Conservation (phyloP, 345 rosid species). For the Eucalyptus grandis region DNA sequence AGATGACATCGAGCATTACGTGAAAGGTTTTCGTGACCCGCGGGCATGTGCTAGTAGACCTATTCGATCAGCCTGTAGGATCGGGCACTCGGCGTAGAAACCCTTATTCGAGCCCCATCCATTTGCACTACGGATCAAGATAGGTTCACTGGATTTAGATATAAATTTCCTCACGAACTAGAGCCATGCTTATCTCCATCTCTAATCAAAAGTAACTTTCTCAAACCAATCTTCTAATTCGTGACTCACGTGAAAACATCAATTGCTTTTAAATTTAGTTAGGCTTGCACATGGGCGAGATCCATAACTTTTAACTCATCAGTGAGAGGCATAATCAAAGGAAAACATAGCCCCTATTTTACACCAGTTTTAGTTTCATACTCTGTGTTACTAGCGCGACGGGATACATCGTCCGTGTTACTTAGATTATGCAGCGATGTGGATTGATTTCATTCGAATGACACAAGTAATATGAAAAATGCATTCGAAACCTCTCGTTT, state of each 20-base stretch:
- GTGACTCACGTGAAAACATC: background rate
- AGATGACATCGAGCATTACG: background rate
- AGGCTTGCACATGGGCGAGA: background rate
- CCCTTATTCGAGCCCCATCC: background rate
- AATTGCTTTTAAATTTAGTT: background rate
- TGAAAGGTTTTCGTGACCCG: background rate
- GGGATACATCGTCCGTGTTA: background rate
- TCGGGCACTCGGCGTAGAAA: background rate
- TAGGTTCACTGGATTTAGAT: background rate
- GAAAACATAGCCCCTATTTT: background rate
- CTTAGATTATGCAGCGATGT: background rate
- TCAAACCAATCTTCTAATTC: background rate
- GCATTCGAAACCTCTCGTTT: background rate
- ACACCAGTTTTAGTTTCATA: background rate
- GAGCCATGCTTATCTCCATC: background rate
- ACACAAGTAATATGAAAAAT: background rate
- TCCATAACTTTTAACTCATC: background rate
- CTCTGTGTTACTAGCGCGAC: background rate
- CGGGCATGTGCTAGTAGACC: background rate
- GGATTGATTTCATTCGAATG: background rate
- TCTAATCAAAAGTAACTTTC: background rate
- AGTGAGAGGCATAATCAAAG: background rate
- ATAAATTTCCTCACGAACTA: background rate
- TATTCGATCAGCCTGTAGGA: background rate
- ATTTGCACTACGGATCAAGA: background rate